Evolutionary conservation across 2,329 filamentous ascomycete species (phyloP), one percentile per base, ranked within the genome.

Genomic region (Alternaria hordeiaustralica): DNA sequence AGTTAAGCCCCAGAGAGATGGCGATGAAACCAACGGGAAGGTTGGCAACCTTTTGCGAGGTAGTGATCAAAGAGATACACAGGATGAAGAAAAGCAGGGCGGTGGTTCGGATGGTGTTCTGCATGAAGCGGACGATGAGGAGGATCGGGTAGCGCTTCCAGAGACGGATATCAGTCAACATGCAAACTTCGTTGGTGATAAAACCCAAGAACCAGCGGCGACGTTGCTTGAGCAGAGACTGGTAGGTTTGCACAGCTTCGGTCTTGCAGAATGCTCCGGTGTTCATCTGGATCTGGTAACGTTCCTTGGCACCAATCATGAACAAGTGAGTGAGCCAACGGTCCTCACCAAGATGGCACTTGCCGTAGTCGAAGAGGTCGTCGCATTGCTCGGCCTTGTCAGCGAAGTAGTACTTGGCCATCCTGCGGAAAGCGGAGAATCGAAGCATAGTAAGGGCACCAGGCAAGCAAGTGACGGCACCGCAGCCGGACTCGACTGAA

Each of bases 381-480:
- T 97, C 93, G 75, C 94, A 97, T 76, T 97, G 92, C 79, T 97
- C 95, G 5, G 94, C 93, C 79, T 97, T 97, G 81, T 97, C 95
- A 43, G 94, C 94, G 79, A 99, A 99, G 82, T 99, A 98, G 82
- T 97, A 97, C 77, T 96, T 97, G 75, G 95, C 93, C 94, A 99
- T 97, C 75, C 92, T 91, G 61, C 94, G 88, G 82, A 99, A 98
- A 6, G 96, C 96, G 3, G 95, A 97, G 82, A 97, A 97, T 57
- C 96, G 92, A 58, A 99, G 84, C 84, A 97, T 97, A 1, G 95
- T 98, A 70, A 98, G 82, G n/a, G 95, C 95, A 26, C 96, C 95
- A 0, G 96, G 96, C 51, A 99, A 85, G 80, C 95, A 99, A 33
- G 95, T 98, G 51, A 99, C 95, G 6, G 95, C 89, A 56, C 95